Conservation (phyloP, 108 stramenopile genomes). For the Nannochloropsis gaditana region DNA sequence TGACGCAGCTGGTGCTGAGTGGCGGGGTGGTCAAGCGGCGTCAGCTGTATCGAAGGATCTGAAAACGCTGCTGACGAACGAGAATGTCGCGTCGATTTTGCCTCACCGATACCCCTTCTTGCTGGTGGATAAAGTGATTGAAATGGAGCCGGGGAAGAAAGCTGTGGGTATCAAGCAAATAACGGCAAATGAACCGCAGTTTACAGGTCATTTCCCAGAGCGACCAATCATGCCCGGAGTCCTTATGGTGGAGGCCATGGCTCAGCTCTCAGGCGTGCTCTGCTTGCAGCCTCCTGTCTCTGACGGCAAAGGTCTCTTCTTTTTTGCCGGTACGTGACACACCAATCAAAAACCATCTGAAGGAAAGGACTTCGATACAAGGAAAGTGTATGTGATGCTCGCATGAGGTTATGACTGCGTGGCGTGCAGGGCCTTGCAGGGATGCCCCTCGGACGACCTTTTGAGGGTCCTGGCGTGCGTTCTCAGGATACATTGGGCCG, state of each 20-base stretch:
- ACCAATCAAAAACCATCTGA: neutral
- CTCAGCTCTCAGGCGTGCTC: constrained; percentile 89
- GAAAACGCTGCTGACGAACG: constrained; percentile 69
- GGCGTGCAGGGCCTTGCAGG: no score
- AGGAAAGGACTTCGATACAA: neutral
- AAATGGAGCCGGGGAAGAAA: constrained; percentile 80
- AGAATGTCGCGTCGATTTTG: constrained; percentile 79
- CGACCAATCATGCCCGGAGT: constrained; percentile 97
- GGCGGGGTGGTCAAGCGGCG: neutral
- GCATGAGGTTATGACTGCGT: no score
- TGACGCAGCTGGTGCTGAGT: neutral
- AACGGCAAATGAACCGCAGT: constrained; percentile 92
- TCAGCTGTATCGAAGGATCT: constrained; percentile 61
- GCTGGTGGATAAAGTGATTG: constrained; percentile 65
- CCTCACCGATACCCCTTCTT: constrained; percentile 84
- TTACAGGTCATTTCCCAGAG: constrained; percentile 95
- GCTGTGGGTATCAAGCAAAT: constrained; percentile 92
- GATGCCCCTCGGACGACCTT: no score
- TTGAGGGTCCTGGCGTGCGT: no score
- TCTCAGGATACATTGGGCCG: neutral
- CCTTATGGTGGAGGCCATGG: constrained; percentile 84
- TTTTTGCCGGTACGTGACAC: constrained; percentile 82
- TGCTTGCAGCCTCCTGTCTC: constrained; percentile 62
- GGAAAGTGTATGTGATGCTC: neutral
- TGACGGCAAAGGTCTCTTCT: constrained; percentile 67